Percentiles rank a stretch among this genome's conserved stretches.
phyloP scores from a whole-genome alignment of 2,329 filamentous ascomycete genomes.

The Kalaharituber pfeilii region DNA sequence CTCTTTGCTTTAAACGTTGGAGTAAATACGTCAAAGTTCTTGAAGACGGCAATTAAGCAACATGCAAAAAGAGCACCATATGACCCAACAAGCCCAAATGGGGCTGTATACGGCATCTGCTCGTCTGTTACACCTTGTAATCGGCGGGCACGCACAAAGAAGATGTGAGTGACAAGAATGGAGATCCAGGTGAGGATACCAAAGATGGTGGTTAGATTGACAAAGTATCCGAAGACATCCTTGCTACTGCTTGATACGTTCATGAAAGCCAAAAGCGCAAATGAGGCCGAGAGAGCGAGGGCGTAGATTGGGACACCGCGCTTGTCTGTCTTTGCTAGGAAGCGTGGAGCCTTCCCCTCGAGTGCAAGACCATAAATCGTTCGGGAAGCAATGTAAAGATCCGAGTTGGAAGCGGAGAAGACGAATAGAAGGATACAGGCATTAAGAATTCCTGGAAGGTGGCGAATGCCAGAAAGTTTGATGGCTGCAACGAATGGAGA shows the following conservation, averaged over 20 bases:
- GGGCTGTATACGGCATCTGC: conserved; percentile 46
- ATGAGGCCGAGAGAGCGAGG: conserved; percentile 41
- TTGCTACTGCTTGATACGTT: conserved; percentile 42
- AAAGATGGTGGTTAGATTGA: conserved; percentile 50
- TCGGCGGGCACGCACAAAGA: conserved; percentile 44
- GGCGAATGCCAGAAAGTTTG: conserved; percentile 42
- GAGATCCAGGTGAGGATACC: conserved; percentile 44
- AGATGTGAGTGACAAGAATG: conserved; percentile 50
- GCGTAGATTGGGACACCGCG: conserved; percentile 54
- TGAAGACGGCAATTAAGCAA: conserved; percentile 57
- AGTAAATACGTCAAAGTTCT: conserved; percentile 62
- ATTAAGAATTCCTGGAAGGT: conserved; percentile 52
- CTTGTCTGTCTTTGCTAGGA: conserved; percentile 54
- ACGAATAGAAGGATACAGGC: conserved; percentile 58
- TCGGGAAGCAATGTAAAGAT: conserved; percentile 57
- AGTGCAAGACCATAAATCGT: conserved; percentile 56
- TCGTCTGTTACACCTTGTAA: conserved; percentile 42
- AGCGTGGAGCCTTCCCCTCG: conserved; percentile 51
- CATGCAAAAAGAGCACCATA: conserved; percentile 52
- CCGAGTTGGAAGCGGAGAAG: conserved; percentile 60
- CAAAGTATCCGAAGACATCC: conserved; percentile 45
- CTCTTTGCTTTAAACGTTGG: conserved; percentile 52
- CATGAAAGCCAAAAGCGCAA: conserved; percentile 52
- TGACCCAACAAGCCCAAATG: conserved; percentile 54
- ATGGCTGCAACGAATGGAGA: conserved; percentile 65